Percentiles rank a stretch among this genome's conserved stretches.
These are phyloP conservation scores for Torulaspora pretoriensis DNA, from an alignment of 1,139 yeast genomes.

Conservation along the genomic window DNA sequence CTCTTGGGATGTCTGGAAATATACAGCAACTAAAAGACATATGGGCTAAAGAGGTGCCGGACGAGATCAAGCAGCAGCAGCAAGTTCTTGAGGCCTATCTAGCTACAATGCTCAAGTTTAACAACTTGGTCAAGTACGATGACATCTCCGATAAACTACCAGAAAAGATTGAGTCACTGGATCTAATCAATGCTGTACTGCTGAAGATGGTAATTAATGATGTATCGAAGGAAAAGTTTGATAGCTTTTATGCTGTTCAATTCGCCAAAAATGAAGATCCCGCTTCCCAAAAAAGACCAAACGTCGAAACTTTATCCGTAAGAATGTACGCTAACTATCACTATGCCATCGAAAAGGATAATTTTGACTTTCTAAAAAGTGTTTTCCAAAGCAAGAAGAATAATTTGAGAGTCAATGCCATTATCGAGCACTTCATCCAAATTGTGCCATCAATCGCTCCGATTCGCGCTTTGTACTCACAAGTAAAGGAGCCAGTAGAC, in stretches of 20 bases:
- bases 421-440: slow-evolving; percentile 23
- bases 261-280: slow-evolving; percentile 15
- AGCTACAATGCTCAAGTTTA: slow-evolving; percentile 14
- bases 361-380: slow-evolving; percentile 23
- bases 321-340: slow-evolving; percentile 26
- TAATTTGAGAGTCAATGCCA: slow-evolving; percentile 15
- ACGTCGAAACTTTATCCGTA: slow-evolving; percentile 22
- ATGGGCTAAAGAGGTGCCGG: slow-evolving; percentile 29
- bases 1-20: slow-evolving; percentile 23
- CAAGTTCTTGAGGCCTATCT: slow-evolving; percentile 24
- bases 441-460: slow-evolving; percentile 23
- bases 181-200: slow-evolving; percentile 25
- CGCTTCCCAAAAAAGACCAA: slow-evolving; percentile 16
- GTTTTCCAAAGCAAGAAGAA: slow-evolving; percentile 19
- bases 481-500: slow-evolving; percentile 21
- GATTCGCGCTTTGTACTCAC: slow-evolving; percentile 21
- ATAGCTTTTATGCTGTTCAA: slow-evolving; percentile 16
- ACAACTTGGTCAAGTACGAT: slow-evolving; percentile 11
- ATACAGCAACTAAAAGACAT: slow-evolving; percentile 19
- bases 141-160: slow-evolving; percentile 19
- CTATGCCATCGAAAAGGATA: slow-evolving; percentile 13
- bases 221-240: slow-evolving; percentile 14
- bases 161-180: slow-evolving; percentile 15
- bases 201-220: slow-evolving; percentile 17
- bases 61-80: slow-evolving; percentile 19